Evolutionary conservation across 164 flowering plant species (phyloP), one percentile per base, ranked within the genome.

Genomic region (Cinnamomum chago): DNA sequence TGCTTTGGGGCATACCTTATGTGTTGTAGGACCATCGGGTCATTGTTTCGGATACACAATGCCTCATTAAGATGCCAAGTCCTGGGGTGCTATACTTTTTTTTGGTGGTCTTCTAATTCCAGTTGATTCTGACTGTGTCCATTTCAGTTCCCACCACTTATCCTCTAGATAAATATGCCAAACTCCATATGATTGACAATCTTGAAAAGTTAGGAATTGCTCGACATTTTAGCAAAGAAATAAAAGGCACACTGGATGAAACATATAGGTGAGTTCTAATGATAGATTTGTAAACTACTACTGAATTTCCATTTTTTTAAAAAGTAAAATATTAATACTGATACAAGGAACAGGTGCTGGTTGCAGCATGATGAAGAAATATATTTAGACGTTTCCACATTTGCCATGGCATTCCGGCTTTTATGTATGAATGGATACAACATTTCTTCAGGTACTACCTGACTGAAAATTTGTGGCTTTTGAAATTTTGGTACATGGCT

Each of bases 111-210:
- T 66, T 66, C 22, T 13, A 30, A 66, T 66, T 27, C 9, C 12
- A 27, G 2, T 30, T 25, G 40, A 66, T 28, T 66, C 28, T 64
- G 67, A 13, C 12, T 0, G 11, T 24, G 25, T 22, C 58, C 28
- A 65, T 65, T 81, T 73, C 92, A 95, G 99, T 95, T 81, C 99
- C 98, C 40, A 81, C 94, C 20, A 74, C 85, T 76, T 85, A 91
- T 81, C 98, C 98, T 51, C 70, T 86, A 20, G 86, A 90, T 70
- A 73, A 81, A 75, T 84, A 88, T 84, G 81, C 81, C 23, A 87
- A 81, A 24, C 90, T 95, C 12, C 79, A 72, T 71, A 78, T 90
- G 90, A 83, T 95, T 70, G 97, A 91, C 66, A 79, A 47, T 76
- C 86, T 91, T 66, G 82, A 87, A 76, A 89, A 79, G 70, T 81